Percentiles rank a stretch among this genome's conserved stretches.
Conservation (phyloP, 495 filamentous ascomycete genomes). For the Corynascus novoguineensis region DNA sequence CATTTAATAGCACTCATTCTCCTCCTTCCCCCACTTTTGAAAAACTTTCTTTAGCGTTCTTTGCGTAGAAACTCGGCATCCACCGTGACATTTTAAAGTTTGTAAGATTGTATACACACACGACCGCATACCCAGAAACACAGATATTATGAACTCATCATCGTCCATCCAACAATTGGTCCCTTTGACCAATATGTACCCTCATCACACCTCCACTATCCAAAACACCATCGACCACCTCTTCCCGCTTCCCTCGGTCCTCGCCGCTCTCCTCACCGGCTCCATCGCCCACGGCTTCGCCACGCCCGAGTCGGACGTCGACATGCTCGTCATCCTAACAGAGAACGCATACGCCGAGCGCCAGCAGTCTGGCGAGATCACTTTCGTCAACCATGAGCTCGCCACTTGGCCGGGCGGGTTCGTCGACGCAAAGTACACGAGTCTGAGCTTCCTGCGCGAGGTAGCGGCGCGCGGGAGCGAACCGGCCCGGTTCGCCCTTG, state of each 20-base stretch:
- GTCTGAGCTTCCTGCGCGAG: conserved; percentile 15
- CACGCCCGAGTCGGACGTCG: conserved; percentile 18
- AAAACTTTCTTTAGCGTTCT: too few relatives aligned
- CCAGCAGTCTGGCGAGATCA: conserved; percentile 6
- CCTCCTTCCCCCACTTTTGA: too few relatives aligned
- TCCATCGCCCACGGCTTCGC: conserved; percentile 26
- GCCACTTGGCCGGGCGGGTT: conserved; percentile 22
- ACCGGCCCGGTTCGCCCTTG: conserved; percentile 22
- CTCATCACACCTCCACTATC: conserved; percentile 20
- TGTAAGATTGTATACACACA: too few relatives aligned
- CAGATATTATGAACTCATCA: too few relatives aligned
- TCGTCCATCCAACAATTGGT: too few relatives aligned
- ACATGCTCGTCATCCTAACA: conserved; percentile 21
- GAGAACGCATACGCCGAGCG: conserved; percentile 16
- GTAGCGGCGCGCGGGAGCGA: conserved; percentile 23
- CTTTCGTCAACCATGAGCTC: conserved; percentile 10
- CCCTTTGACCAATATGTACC: conserved; percentile 7
- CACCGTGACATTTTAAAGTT: too few relatives aligned
- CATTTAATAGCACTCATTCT: too few relatives aligned
- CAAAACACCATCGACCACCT: conserved; percentile 16
- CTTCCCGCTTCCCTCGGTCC: conserved; percentile 9
- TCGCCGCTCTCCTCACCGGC: conserved; percentile 20
- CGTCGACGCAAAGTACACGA: conserved; percentile 24
- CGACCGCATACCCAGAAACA: too few relatives aligned
- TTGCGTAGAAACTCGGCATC: too few relatives aligned